Conservation (phyloP, 192 early-diverging fungal species). For the Gamsiella multidivaricata region DNA sequence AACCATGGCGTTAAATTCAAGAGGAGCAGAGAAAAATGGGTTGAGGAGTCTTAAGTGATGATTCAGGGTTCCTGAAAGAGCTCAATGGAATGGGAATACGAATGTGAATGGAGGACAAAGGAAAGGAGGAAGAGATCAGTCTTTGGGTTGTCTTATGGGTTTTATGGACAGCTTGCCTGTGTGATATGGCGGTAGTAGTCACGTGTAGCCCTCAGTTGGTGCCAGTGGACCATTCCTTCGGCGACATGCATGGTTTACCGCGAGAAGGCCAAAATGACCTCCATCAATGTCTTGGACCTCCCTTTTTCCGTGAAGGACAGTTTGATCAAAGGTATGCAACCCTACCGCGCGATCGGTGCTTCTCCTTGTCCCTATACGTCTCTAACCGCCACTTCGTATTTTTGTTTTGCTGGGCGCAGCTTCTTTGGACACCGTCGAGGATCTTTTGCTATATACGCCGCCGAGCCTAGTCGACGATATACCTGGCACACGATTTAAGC, state of each 20-base stretch:
- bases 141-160: too few relatives aligned
- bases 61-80: background rate
- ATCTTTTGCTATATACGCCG: constrained; percentile 40
- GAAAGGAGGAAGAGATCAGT: background rate
- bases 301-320: constrained; percentile 24
- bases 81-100: background rate
- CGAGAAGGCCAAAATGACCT: constrained; percentile 32
- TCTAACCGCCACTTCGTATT: background rate
- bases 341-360: background rate
- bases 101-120: background rate
- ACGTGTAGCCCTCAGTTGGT: too few relatives aligned
- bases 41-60: constrained; percentile 8
- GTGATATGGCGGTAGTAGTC: too few relatives aligned
- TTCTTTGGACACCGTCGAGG: constrained; percentile 47
- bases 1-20: constrained; percentile 24
- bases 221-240: too few relatives aligned
- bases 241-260: background rate
- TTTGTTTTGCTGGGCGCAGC: constrained; percentile 20
- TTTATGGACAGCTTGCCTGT: too few relatives aligned
- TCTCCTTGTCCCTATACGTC: background rate
- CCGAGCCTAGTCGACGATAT: constrained; percentile 12
- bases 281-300: constrained; percentile 37
- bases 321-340: constrained; percentile 18
- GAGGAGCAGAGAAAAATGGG: background rate
- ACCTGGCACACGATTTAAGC: constrained; percentile 21